These are phyloP conservation scores for Globisporangium spinosum DNA, from an alignment of 352 stramenopile species.

Conservation along the genomic window DNA sequence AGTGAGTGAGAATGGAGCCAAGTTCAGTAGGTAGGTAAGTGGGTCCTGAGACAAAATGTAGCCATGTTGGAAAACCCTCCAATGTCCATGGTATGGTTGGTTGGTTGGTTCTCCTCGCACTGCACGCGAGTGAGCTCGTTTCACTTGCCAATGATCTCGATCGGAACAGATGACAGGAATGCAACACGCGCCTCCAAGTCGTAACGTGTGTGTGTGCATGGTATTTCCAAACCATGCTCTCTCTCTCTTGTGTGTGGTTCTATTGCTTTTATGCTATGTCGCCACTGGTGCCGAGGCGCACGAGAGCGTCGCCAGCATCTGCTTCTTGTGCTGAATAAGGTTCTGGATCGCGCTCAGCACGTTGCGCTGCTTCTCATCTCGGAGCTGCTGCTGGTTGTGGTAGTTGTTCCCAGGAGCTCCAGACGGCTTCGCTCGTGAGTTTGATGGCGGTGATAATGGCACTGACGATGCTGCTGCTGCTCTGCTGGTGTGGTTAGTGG, in stretches of 20 bases:
- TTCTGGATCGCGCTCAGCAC: conserved; percentile 73
- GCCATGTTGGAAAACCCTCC: neutral
- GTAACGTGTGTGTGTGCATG: too few relatives aligned
- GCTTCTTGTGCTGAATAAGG: conserved; percentile 76
- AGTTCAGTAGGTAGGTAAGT: neutral
- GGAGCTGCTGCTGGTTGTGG: neutral
- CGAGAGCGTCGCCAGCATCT: conserved; percentile 53
- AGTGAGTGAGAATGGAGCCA: conserved; percentile 23
- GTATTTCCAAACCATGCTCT: neutral
- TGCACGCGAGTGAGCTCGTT: too few relatives aligned
- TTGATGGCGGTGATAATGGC: neutral
- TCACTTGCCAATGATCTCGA: too few relatives aligned
- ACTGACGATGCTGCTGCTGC: neutral
- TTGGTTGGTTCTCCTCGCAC: too few relatives aligned
- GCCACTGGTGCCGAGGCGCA: conserved; percentile 20
- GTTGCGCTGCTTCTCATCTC: conserved; percentile 58
- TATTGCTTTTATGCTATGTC: conserved; percentile 11
- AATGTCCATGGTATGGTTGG: too few relatives aligned
- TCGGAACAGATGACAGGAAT: too few relatives aligned
- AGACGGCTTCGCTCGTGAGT: neutral
- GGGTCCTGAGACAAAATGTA: neutral
- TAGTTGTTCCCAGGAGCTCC: neutral
- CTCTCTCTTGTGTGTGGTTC: neutral
- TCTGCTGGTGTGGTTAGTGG: neutral
- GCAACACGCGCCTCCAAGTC: too few relatives aligned